phyloP scores from a whole-genome alignment of 495 filamentous ascomycete genomes.

The Annulohypoxylon nitens region DNA sequence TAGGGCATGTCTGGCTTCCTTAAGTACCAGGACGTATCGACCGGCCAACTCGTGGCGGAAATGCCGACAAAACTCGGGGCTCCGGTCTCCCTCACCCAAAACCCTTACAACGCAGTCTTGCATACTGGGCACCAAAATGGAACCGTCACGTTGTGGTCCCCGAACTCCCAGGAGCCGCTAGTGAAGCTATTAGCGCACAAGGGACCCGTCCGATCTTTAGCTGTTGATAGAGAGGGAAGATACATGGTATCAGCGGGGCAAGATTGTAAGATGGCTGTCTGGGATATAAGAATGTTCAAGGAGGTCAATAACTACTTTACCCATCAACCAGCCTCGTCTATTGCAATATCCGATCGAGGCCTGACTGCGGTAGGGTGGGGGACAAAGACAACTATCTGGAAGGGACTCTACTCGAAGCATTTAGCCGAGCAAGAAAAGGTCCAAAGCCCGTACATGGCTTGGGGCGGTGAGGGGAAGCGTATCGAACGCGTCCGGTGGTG shows the following conservation, averaged over 20 bases:
- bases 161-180: constrained; percentile 84
- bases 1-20: constrained; percentile 85
- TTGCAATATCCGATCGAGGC: constrained; percentile 88
- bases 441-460: constrained; percentile 90
- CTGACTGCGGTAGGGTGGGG: constrained; percentile 93
- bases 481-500: constrained; percentile 91
- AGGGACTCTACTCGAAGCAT: constrained; percentile 81
- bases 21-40: constrained; percentile 96
- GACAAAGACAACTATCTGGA: constrained; percentile 89
- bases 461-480: constrained; percentile 86
- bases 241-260: constrained; percentile 97
- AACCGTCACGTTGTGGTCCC: constrained; percentile 95
- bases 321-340: constrained; percentile 82
- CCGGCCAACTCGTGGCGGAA: constrained; percentile 86
- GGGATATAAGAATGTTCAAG: constrained; percentile 95
- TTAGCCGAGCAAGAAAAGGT: constrained; percentile 78
- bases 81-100: constrained; percentile 86
- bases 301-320: constrained; percentile 93
- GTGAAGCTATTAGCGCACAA: constrained; percentile 96
- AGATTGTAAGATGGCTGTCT: constrained; percentile 91
- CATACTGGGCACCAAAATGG: constrained; percentile 95
- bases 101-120: constrained; percentile 90
- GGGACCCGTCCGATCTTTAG: constrained; percentile 89
- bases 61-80: constrained; percentile 84
- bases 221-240: constrained; percentile 87